Base-by-base conservation (phyloP, 441 rosid genomes). In the Populus trichocarpa region DNA sequence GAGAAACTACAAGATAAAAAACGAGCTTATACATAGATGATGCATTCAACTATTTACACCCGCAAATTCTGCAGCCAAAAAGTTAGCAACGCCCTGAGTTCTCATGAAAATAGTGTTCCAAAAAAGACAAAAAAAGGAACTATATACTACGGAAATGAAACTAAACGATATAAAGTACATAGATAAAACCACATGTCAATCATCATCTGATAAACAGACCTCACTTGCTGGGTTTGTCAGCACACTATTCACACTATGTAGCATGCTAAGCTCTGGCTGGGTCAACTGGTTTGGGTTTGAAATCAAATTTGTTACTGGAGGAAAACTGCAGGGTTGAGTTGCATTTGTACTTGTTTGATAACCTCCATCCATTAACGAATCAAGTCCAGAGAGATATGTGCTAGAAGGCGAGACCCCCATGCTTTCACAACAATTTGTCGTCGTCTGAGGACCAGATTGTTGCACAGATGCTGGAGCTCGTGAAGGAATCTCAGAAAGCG, bases 201-300 rank as follows among this genome's bases (percentile, higher is more conserved):
- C 99, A 69, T 96, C 97, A 74, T 96, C 99, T 1, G 94, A 92
- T 76, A 93, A 86, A 81, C 86, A 92, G 57, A 91, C 70, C 40
- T 85, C 90, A n/a, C 64, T 69, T 12, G 72, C 70, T 69, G 25
- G 77, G 73, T 73, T 78, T 32, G 85, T 25, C 25, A n/a, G 70
- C 12, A 30, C 23, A 36, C 33, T 61, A 77, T 73, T 76, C 42
- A 38, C 42, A 38, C 42, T 9, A 38, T 38, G 42, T 5, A 22
- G 80, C 67, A 10, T n/a, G 20, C 38, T 9, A 73, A 3, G 46
- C 28, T 77, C 90, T 26, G 82, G 74, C 13, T 38, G 76, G 71
- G 46, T 67, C 64, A 28, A 59, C 75, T 74, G 71, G 66, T 69
- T 76, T 23, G 73, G 9, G 46, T 72, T 53, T 63, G 84, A 75